These are phyloP conservation scores for Ascoidea tarda DNA, from an alignment of 805 yeast genomes.

Conservation along the genomic window DNA sequence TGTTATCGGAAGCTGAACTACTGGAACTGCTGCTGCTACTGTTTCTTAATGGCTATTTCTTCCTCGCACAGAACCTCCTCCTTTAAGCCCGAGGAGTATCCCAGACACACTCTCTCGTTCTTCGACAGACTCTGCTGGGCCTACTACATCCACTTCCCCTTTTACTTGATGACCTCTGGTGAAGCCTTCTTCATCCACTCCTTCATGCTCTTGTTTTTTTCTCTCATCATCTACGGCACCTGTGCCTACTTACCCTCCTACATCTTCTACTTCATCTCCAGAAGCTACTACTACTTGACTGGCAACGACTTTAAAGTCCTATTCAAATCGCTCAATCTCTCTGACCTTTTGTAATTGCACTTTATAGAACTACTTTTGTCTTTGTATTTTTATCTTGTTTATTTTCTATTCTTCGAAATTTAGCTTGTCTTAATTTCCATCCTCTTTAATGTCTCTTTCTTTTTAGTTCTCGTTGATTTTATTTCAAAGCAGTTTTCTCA, in stretches of 20 bases:
- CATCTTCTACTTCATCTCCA: conserved; percentile 13
- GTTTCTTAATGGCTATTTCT: background rate
- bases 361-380: conserved; percentile 5
- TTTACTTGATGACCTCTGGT: conserved; percentile 26
- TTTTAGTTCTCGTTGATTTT: background rate
- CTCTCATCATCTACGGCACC: conserved; percentile 24
- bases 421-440: background rate
- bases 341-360: conserved; percentile 1
- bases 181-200: conserved; percentile 25
- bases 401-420: conserved; percentile 7
- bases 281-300: conserved; percentile 19
- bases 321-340: conserved; percentile 1
- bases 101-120: conserved; percentile 4
- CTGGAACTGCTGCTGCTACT: background rate
- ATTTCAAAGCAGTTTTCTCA: background rate
- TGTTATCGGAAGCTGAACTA: no score
- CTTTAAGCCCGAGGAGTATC: no score
- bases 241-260: conserved; percentile 17
- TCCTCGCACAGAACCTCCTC: background rate
- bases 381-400: conserved; percentile 7
- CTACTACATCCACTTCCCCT: conserved; percentile 29
- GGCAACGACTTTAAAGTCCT: conserved; percentile 16
- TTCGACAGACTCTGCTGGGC: conserved; percentile 26
- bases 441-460: background rate
- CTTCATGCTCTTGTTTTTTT: conserved; percentile 22